phyloP scores from a whole-genome alignment of 139 green algal species.

The Haematococcus lacustris region DNA sequence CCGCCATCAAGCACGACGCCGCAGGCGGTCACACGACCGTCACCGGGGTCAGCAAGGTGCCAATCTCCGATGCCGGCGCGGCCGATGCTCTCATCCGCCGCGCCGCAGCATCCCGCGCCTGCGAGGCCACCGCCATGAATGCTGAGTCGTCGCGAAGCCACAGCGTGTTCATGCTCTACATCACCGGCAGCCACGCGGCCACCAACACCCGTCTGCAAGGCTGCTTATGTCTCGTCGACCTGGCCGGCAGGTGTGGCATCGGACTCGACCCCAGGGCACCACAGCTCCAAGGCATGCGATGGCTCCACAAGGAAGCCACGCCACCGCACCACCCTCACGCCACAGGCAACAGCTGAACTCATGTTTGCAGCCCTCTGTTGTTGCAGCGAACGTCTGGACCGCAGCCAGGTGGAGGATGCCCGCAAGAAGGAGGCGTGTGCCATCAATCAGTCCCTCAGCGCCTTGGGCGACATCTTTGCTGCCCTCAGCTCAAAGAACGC shows the following conservation, averaged over 20 bases:
- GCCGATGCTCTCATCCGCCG: slow-evolving; percentile 57
- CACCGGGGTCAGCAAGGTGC: slow-evolving; percentile 25
- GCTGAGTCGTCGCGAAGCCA: slow-evolving; percentile 77
- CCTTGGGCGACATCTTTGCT: slow-evolving; percentile 84
- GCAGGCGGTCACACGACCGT: slow-evolving; percentile 69
- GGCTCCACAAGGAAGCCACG: no score
- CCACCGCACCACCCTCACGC: no score
- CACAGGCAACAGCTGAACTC: no score
- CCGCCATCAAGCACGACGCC: slow-evolving; percentile 80
- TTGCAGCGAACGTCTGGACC: slow-evolving; percentile 73
- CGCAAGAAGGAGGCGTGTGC: slow-evolving; percentile 83
- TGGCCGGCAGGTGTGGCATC: slow-evolving; percentile 85
- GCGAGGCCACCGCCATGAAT: slow-evolving; percentile 92
- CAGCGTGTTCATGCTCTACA: slow-evolving; percentile 93
- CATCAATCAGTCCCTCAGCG: slow-evolving; percentile 89
- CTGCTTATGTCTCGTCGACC: slow-evolving; percentile 87
- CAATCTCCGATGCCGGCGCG: slow-evolving; percentile 52
- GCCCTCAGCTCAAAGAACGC: slow-evolving; percentile 56
- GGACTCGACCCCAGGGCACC: no score
- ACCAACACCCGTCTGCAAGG: slow-evolving; percentile 58
- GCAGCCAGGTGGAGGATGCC: slow-evolving; percentile 66
- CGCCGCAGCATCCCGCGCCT: slow-evolving; percentile 54
- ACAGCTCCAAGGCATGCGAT: no score
- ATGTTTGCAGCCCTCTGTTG: no score
- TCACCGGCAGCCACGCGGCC: slow-evolving; percentile 69